phyloP scores from a whole-genome alignment of 169 alveolate genomes.

The Cryptosporidium meleagridis region DNA sequence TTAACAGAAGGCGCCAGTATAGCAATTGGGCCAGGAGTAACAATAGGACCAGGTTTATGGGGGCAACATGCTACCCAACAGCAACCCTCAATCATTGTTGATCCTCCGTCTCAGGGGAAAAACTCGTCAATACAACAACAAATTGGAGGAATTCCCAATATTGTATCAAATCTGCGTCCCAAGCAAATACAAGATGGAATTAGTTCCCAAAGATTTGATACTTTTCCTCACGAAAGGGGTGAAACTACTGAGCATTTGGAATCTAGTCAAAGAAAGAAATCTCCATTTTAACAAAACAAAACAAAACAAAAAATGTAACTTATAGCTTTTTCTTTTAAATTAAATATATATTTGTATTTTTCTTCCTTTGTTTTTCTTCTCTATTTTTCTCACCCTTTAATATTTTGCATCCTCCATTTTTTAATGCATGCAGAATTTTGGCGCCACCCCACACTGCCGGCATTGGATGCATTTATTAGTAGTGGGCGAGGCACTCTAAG shows the following conservation, averaged over 20 bases:
- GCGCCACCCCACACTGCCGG: conserved; percentile 21
- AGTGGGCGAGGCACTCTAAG: background rate
- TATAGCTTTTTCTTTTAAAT: background rate
- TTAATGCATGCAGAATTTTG: background rate
- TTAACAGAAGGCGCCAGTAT: background rate
- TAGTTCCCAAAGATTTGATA: background rate
- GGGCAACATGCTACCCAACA: background rate
- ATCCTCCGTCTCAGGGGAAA: background rate
- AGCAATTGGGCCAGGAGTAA: background rate
- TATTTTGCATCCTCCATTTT: too few species aligned
- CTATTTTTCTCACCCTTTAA: background rate
- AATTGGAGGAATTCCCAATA: background rate
- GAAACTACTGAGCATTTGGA: background rate
- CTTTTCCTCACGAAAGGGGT: background rate
- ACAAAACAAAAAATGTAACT: background rate
- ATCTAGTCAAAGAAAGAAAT: background rate
- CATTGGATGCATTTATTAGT: background rate
- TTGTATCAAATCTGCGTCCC: background rate
- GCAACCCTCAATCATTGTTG: conserved; percentile 3
- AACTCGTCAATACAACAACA: background rate
- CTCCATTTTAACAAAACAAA: background rate
- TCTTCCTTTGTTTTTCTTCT: background rate
- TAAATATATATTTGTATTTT: background rate
- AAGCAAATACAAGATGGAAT: background rate
- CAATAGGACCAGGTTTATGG: background rate